Base-by-base conservation (phyloP, 192 early-diverging fungal genomes). In the Podochytrium sp. region DNA sequence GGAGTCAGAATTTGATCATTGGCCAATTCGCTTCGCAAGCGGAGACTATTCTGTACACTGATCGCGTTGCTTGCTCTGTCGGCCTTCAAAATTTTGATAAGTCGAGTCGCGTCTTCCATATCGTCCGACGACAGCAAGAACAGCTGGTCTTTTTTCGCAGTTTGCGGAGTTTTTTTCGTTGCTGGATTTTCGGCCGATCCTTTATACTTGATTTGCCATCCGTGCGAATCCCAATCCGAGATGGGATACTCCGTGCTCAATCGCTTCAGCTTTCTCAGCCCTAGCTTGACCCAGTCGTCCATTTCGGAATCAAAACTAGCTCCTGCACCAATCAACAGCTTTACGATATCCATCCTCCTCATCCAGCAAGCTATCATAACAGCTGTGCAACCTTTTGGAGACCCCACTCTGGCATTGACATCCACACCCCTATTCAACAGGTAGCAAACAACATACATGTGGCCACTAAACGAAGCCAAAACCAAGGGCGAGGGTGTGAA, bases 341-440 rank as follows among this genome's bases (percentile, higher is more conserved):
- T 65, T 1, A 85, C 83, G 1, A 73, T n/a, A 16, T 73, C 71
- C 33, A 79, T 58, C 23, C 59, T 56, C 12, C 76, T 33, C 67
- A 76, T 75, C 82, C 83, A 86, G 18, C 77, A 77, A 3, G 85
- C 85, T 43, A 81, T 60, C 85, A 86, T 86, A 1, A 86, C 4
- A 1, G 83, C 75, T 0, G 80, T 78, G 23, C 71, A 66, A 32
- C 78, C 77, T 32, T 70, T 74, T 34, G 73, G 68, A 0, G 78
- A 50, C 6, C 85, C 85, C 29, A 72, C 41, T 14, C 70, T 18
- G 16, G 41, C 37, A 65, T 87, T 78, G 23, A 85, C 53, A 64
- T 81, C 66, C 18, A 78, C 81, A 2, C 84, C 84, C 25, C 58
- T 52, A 34, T 79, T 64, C 14, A 88, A 20, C 20, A 88, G 65